Evolutionary conservation across 1,139 yeast species (phyloP), one percentile per base, ranked within the genome.

Genomic region (Meyerozyma elateridarum): DNA sequence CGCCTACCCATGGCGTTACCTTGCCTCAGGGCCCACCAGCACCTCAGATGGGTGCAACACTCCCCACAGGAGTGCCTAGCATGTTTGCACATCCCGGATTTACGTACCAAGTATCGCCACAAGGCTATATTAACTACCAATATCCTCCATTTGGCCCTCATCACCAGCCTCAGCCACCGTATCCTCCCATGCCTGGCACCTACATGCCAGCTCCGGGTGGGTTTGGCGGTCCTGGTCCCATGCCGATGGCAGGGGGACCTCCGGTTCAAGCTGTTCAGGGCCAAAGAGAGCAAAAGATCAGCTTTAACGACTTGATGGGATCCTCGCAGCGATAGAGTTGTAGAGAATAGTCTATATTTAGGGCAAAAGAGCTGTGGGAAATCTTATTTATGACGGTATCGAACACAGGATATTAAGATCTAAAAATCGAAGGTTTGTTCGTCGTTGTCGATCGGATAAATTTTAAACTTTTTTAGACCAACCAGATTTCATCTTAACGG

Each of bases 261-360:
- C n/a, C n/a, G n/a, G n/a, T n/a, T n/a, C n/a, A n/a, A n/a, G n/a
- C n/a, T n/a, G n/a, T n/a, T n/a, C n/a, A n/a, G n/a, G n/a, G n/a
- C n/a, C 18, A 35, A 25, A 48, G 42, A 22, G 70, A 66, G 22
- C 71, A 65, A 35, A 61, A 58, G 48, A 64, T 67, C 36, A 54
- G 66, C 15, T 66, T 66, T 36, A 60, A 61, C 41, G 71, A 67
- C 19, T 56, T 66, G 40, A 49, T 67, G 39, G 61, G 68, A 20
- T 61, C 68, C 8, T 50, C 60, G 29, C 60, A 60, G 40, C 36
- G 36, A 33, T 40, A 35, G 30, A 18, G n/a, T n/a, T n/a, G n/a
- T n/a, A n/a, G n/a, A n/a, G n/a, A n/a, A n/a, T n/a, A n/a, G n/a
- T n/a, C n/a, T n/a, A n/a, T n/a, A n/a, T n/a, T n/a, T n/a, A n/a